These are phyloP conservation scores for Globisporangium viniferum DNA, from an alignment of 352 stramenopile genomes.

Conservation along the genomic window DNA sequence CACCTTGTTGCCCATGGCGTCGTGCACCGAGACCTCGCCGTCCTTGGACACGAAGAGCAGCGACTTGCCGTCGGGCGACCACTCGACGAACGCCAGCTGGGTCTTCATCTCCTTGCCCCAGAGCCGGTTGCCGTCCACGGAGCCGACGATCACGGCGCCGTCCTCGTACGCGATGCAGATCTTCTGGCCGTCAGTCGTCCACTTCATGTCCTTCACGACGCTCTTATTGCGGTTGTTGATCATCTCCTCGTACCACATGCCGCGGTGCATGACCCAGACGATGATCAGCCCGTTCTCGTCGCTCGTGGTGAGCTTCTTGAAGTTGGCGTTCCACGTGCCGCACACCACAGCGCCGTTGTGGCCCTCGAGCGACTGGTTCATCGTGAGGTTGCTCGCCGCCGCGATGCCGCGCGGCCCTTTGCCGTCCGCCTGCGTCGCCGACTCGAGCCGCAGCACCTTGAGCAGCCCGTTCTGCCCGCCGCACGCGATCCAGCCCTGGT, in stretches of 20 bases:
- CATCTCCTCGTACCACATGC: slow-evolving; percentile 96
- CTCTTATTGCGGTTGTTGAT: slow-evolving; percentile 96
- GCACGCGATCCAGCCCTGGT: slow-evolving; percentile 94
- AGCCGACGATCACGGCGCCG: slow-evolving; percentile 92
- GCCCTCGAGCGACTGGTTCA: slow-evolving; percentile 94
- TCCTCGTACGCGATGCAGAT: slow-evolving; percentile 96
- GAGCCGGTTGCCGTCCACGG: slow-evolving; percentile 91
- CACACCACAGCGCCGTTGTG: slow-evolving; percentile 90
- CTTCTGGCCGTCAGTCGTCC: slow-evolving; percentile 91
- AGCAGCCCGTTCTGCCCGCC: slow-evolving; percentile 91
- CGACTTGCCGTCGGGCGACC: slow-evolving; percentile 88
- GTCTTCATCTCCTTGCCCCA: slow-evolving; percentile 95
- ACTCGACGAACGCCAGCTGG: slow-evolving; percentile 91
- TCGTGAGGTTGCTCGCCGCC: slow-evolving; percentile 88
- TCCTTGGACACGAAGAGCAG: slow-evolving; percentile 89
- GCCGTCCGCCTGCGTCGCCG: slow-evolving; percentile 51
- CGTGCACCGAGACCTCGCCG: slow-evolving; percentile 82
- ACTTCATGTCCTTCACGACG: slow-evolving; percentile 94
- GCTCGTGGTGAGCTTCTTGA: slow-evolving; percentile 94
- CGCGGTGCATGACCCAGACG: slow-evolving; percentile 93
- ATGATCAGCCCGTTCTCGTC: slow-evolving; percentile 96
- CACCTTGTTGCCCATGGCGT: slow-evolving; percentile 85
- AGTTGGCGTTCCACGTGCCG: slow-evolving; percentile 92
- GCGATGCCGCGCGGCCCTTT: slow-evolving; percentile 81
- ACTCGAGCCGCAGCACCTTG: slow-evolving; percentile 92